These are phyloP conservation scores for Coemansia sp. DNA, from an alignment of 192 early-diverging fungal genomes.

Conservation along the genomic window DNA sequence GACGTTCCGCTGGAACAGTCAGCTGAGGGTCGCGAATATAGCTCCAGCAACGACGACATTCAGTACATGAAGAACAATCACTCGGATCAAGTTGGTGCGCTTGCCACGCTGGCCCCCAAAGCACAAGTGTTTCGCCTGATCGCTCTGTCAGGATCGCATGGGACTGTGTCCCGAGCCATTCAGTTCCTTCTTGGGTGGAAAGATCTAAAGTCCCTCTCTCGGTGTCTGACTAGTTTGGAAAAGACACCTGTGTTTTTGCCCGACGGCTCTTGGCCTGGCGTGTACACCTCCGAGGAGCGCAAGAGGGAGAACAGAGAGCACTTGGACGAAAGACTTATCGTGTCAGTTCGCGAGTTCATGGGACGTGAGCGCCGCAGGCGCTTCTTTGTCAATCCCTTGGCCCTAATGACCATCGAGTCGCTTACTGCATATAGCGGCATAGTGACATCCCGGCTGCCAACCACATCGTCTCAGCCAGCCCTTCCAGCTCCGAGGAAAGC, in stretches of 20 bases:
- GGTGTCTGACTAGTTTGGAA: constrained; percentile 21
- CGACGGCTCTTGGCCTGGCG: constrained; percentile 28
- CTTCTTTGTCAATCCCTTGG: constrained; percentile 32
- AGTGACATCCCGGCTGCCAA: background rate
- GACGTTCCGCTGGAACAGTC: too few species aligned
- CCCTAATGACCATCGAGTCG: constrained; percentile 13
- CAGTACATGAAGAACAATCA: constrained; percentile 26
- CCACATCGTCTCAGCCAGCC: background rate
- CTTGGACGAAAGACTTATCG: constrained; percentile 19
- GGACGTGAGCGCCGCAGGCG: constrained; percentile 50
- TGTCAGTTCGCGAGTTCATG: constrained; percentile 21
- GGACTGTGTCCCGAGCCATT: constrained; percentile 21
- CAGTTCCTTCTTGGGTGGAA: constrained; percentile 16
- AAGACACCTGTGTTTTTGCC: constrained; percentile 14
- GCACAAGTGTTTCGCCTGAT: constrained; percentile 45
- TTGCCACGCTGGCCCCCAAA: constrained; percentile 22
- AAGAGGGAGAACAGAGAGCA: constrained; percentile 13
- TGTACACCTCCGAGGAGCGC: constrained; percentile 8
- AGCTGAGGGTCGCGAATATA: background rate
- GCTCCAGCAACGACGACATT: constrained; percentile 41
- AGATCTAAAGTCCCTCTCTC: background rate
- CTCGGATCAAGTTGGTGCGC: constrained; percentile 20
- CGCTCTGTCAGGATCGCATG: constrained; percentile 34
- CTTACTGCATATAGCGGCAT: constrained; percentile 11
- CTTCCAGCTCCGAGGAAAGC: background rate